These are phyloP conservation scores for Euphorbia neoarborescens DNA, from an alignment of 441 rosid species.

Conservation along the genomic window DNA sequence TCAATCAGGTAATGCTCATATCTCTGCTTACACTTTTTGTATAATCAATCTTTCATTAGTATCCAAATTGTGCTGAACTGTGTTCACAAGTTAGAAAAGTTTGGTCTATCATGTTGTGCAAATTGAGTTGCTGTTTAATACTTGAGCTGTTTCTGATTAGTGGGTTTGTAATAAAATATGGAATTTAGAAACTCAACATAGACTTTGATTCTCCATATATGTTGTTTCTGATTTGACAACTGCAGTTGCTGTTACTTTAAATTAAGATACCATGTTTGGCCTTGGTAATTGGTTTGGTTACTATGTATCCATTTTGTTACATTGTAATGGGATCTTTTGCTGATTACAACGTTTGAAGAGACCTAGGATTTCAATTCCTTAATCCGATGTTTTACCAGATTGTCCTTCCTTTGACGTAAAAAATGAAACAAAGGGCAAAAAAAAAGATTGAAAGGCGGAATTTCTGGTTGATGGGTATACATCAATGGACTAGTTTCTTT, in stretches of 20 bases:
- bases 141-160: conserved; percentile 15
- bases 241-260: neutral
- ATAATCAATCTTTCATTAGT: conserved; percentile 16
- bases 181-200: neutral
- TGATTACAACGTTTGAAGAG: conserved; percentile 9
- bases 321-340: conserved; percentile 3
- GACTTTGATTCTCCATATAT: neutral
- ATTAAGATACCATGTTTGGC: conserved; percentile 9
- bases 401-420: neutral
- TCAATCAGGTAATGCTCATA: conserved; percentile 22
- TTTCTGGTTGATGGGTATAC: neutral
- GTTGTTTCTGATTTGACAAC: conserved; percentile 10
- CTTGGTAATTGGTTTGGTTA: neutral
- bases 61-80: conserved; percentile 22
- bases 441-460: neutral
- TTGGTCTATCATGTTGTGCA: conserved; percentile 16
- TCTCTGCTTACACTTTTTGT: conserved; percentile 19
- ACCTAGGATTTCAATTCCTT: conserved; percentile 7
- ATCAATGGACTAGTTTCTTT: neutral
- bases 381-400: conserved; percentile 1
- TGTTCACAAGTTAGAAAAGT: conserved; percentile 13
- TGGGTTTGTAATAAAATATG: conserved; percentile 12
- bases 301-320: neutral
- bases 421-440: too few species aligned
- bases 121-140: conserved; percentile 13